A percentile compares a stretch with the other conserved stretches of the same genome.
These are phyloP conservation scores for Linaria vulgaris DNA, from an alignment of 257 asterid genomes.

Conservation along the genomic window DNA sequence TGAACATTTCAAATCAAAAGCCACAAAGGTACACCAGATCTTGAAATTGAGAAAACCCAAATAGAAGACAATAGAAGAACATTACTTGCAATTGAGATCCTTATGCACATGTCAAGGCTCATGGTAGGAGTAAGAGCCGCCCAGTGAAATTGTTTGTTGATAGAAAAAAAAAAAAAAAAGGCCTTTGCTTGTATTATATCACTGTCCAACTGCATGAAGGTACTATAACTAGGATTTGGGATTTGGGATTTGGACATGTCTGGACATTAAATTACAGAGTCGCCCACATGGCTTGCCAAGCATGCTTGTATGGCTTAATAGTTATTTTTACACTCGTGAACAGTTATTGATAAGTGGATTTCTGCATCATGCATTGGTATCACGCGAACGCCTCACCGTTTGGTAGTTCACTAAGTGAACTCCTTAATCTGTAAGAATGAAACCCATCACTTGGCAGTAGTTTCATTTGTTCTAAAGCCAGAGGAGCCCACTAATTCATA, in stretches of 20 bases:
- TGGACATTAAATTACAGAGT: slow-evolving; percentile 4
- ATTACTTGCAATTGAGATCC: background rate
- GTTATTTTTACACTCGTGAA: slow-evolving; percentile 5
- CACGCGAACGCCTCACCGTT: no score
- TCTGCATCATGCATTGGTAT: background rate
- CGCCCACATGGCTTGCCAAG: background rate
- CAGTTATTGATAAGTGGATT: slow-evolving; percentile 15
- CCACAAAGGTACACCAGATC: background rate
- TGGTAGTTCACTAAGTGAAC: no score
- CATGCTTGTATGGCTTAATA: background rate
- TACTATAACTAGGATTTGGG: background rate
- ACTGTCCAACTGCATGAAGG: background rate
- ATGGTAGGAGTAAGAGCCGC: slow-evolving; percentile 8
- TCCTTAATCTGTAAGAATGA: no score
- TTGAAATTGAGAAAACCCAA: background rate
- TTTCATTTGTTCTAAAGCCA: no score
- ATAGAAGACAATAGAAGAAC: background rate
- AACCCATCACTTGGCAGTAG: no score
- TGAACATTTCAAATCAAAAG: background rate
- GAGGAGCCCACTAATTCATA: no score
- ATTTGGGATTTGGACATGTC: background rate
- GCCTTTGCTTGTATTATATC: slow-evolving; percentile 4
- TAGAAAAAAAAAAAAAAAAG: no score
- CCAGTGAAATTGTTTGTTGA: no score
- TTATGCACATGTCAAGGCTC: slow-evolving; percentile 13